Evolutionary conservation across 2,329 filamentous ascomycete genomes (phyloP).

Genomic region (Cadophora sp.): DNA sequence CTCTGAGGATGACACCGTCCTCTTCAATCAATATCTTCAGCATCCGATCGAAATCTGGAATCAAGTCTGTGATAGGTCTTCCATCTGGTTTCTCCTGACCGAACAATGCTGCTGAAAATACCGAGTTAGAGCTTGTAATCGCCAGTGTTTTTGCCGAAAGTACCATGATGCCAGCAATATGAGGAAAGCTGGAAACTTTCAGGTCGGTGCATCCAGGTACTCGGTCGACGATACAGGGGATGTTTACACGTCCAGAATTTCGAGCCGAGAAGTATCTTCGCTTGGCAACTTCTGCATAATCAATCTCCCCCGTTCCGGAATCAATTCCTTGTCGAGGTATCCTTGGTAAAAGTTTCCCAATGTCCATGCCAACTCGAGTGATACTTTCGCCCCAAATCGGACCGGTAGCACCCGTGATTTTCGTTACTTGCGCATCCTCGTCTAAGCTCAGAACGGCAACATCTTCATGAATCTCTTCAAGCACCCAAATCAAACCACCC

Average conservation of each 20-base stretch:
- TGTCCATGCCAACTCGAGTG: slow-evolving; percentile 71
- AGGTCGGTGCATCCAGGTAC: slow-evolving; percentile 73
- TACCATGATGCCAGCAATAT: slow-evolving; percentile 96
- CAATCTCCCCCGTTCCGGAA: slow-evolving; percentile 73
- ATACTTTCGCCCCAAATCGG: slow-evolving; percentile 84
- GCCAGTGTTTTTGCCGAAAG: slow-evolving; percentile 78
- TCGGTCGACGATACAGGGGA: slow-evolving; percentile 83
- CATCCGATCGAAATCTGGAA: slow-evolving; percentile 87
- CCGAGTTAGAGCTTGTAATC: slow-evolving; percentile 92
- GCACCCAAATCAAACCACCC: slow-evolving; percentile 92
- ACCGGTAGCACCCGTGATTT: slow-evolving; percentile 75
- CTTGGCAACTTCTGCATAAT: slow-evolving; percentile 76
- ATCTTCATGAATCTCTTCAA: slow-evolving; percentile 97
- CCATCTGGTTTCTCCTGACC: slow-evolving; percentile 86
- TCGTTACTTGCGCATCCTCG: slow-evolving; percentile 75
- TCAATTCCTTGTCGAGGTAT: slow-evolving; percentile 79
- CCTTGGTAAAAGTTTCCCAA: slow-evolving; percentile 80
- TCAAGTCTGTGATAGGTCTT: slow-evolving; percentile 76
- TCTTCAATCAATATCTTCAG: slow-evolving; percentile 83
- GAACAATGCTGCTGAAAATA: slow-evolving; percentile 92
- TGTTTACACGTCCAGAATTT: slow-evolving; percentile 77
- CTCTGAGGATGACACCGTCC: slow-evolving; percentile 80
- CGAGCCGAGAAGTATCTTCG: slow-evolving; percentile 85
- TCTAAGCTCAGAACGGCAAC: slow-evolving; percentile 80
- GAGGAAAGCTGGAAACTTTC: slow-evolving; percentile 90